These are phyloP conservation scores for Pythium sukuiense DNA, from an alignment of 352 stramenopile species.

Conservation along the genomic window DNA sequence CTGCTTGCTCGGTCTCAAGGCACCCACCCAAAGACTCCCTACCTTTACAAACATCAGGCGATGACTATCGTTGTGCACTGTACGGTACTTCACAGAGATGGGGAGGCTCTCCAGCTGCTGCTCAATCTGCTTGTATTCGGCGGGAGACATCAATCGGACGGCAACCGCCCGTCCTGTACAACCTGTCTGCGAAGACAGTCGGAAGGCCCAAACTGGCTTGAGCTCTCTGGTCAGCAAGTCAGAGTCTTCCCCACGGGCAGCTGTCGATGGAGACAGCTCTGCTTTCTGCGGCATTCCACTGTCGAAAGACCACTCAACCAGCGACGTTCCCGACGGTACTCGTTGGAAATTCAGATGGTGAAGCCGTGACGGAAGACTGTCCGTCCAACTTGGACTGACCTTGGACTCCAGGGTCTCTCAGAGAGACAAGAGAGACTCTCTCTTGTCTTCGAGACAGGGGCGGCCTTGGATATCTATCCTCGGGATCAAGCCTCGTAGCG, in stretches of 20 bases:
- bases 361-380: too few relatives aligned
- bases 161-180: background rate
- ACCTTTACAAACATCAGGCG: background rate
- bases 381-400: too few relatives aligned
- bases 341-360: too few relatives aligned
- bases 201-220: background rate
- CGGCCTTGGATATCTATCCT: too few relatives aligned
- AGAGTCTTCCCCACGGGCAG: background rate
- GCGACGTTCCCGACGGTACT: background rate
- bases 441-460: too few relatives aligned
- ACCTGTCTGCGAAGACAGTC: background rate
- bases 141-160: background rate
- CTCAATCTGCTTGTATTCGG: background rate
- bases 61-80: background rate
- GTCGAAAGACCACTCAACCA: background rate
- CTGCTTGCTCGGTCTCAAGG: background rate
- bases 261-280: background rate
- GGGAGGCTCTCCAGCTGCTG: background rate
- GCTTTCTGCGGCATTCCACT: background rate
- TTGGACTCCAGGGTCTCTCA: too few relatives aligned
- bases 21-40: background rate
- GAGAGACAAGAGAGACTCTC: too few relatives aligned
- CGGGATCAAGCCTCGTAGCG: too few relatives aligned
- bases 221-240: background rate
- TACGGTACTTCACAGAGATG: background rate